phyloP scores from a whole-genome alignment of 495 filamentous ascomycete genomes.

The Podospora conica region DNA sequence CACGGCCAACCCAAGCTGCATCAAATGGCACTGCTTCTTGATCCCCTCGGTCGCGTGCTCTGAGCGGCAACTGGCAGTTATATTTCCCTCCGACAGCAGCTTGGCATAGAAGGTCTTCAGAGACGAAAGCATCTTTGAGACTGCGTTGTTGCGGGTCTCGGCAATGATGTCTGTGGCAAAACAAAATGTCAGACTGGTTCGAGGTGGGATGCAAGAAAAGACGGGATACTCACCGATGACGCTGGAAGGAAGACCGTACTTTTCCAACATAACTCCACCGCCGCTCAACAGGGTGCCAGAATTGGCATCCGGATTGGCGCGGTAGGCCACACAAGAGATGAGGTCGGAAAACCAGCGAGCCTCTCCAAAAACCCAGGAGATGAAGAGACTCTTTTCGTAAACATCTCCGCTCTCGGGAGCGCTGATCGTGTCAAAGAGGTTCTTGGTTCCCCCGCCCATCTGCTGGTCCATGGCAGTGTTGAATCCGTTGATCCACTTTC shows the following conservation, averaged over 20 bases:
- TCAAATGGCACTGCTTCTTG: conserved; percentile 14
- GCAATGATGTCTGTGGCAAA: conserved; percentile 11
- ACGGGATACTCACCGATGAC: conserved; percentile 14
- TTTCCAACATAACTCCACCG: conserved; percentile 11
- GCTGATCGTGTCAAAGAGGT: no score
- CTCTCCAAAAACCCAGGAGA: conserved; percentile 22
- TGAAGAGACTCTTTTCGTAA: conserved; percentile 17
- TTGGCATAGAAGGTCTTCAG: conserved; percentile 1
- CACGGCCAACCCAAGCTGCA: conserved; percentile 21
- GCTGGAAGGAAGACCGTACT: conserved; percentile 7
- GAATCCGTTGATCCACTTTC: conserved; percentile 12
- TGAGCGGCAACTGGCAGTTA: conserved; percentile 13
- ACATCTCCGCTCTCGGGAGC: background rate
- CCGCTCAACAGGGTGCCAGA: conserved; percentile 7
- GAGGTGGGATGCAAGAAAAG: background rate
- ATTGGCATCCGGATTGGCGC: conserved; percentile 7
- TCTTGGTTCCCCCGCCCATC: no score
- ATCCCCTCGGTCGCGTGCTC: conserved; percentile 3
- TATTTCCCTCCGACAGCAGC: conserved; percentile 1
- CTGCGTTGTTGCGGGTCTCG: background rate
- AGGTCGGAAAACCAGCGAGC: conserved; percentile 10
- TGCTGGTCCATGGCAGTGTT: conserved; percentile 15
- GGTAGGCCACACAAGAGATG: conserved; percentile 13
- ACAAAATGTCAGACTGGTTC: background rate
- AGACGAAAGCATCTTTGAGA: conserved; percentile 1